Evolutionary conservation across 176 grass and related monocot species (phyloP).

Genomic region (Dactylis glomerata): DNA sequence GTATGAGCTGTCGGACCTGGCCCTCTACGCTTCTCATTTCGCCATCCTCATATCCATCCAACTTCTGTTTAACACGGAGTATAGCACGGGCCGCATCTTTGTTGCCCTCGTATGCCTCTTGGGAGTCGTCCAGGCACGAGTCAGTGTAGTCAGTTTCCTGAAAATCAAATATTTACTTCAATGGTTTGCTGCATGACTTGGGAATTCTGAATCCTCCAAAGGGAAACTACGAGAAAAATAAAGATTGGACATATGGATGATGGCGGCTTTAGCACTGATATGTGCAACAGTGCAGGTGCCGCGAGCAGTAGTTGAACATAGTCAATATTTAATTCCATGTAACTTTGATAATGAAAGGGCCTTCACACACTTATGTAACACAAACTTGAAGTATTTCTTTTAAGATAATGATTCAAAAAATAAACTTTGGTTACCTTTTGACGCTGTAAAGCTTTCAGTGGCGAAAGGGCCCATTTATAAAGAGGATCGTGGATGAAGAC

Average conservation of each 20-base stretch:
- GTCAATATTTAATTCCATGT: neutral
- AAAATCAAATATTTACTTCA: neutral
- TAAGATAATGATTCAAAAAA: neutral
- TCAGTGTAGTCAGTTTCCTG: slow-evolving; percentile 80
- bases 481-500: slow-evolving; percentile 94
- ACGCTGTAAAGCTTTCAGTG: slow-evolving; percentile 89
- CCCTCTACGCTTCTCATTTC: slow-evolving; percentile 96
- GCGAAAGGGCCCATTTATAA: slow-evolving; percentile 99
- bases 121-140: slow-evolving; percentile 66
- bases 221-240: slow-evolving; percentile 4
- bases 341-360: neutral
- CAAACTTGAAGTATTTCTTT: neutral
- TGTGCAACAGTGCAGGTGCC: neutral
- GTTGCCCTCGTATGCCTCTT: slow-evolving; percentile 85
- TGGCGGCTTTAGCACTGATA: neutral
- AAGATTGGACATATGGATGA: neutral
- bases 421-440: slow-evolving; percentile 60
- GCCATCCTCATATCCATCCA: slow-evolving; percentile 85
- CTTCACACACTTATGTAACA: neutral
- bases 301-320: neutral
- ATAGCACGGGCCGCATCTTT: slow-evolving; percentile 94
- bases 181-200: slow-evolving; percentile 1
- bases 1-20: slow-evolving; percentile 89
- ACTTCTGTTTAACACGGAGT: slow-evolving; percentile 83
- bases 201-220: neutral